Percentiles rank a stretch among this genome's conserved stretches.
Evolutionary conservation across 2,329 filamentous ascomycete genomes (phyloP).

Genomic region (Simplicillium sp.): DNA sequence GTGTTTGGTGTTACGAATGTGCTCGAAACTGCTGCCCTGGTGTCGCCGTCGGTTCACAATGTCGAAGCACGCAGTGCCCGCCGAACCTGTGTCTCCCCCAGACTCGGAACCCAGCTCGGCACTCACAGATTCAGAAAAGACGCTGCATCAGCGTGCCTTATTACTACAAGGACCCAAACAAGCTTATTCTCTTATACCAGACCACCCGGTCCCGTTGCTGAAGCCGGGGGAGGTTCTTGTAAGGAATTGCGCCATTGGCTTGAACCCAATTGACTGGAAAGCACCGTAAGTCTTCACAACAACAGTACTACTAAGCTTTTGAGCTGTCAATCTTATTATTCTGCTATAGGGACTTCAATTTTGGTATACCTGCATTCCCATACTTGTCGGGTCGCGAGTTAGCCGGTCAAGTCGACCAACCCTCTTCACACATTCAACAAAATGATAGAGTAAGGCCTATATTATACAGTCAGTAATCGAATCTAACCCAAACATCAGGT

Average conservation of each 20-base stretch:
- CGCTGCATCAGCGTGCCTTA: neutral
- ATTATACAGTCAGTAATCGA: neutral
- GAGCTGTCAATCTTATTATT: neutral
- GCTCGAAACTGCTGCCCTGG: too few species aligned
- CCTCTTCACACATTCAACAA: constrained; percentile 8
- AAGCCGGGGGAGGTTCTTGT: constrained; percentile 46
- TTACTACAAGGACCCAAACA: constrained; percentile 1
- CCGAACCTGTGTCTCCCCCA: too few species aligned
- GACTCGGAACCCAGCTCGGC: too few species aligned
- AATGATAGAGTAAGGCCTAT: constrained; percentile 35
- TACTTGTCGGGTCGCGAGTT: constrained; percentile 63
- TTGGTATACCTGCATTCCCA: constrained; percentile 57
- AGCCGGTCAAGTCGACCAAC: constrained; percentile 50
- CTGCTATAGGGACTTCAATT: constrained; percentile 52
- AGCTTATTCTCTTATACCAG: constrained; percentile 3
- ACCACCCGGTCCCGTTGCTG: constrained; percentile 32
- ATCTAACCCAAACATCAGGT: constrained; percentile 23
- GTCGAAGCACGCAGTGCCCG: too few species aligned
- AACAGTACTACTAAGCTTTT: neutral
- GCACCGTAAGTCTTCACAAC: constrained; percentile 43
- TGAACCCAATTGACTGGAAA: constrained; percentile 74
- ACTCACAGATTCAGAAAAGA: too few species aligned
- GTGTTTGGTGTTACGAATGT: too few species aligned
- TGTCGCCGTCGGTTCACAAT: too few species aligned
- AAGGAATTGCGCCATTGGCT: constrained; percentile 53